Evolutionary conservation across 2,329 filamentous ascomycete genomes (phyloP).

Genomic region (Fusarium mexicanum): DNA sequence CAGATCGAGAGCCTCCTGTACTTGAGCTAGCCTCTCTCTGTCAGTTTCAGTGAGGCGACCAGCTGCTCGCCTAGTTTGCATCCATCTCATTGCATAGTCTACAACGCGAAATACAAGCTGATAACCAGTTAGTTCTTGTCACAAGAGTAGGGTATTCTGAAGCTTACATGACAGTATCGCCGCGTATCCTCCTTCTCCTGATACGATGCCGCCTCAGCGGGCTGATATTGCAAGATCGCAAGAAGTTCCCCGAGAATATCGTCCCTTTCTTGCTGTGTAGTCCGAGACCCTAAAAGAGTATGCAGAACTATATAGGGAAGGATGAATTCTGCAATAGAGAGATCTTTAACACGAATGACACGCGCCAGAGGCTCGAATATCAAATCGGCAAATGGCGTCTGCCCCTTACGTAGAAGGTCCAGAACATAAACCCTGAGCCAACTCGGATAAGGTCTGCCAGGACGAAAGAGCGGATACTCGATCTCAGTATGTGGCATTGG

Average conservation of each 20-base stretch:
- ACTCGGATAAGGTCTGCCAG: slow-evolving; percentile 73
- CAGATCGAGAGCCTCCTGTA: slow-evolving; percentile 62
- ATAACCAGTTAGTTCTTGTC: slow-evolving; percentile 25
- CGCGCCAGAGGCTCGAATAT: slow-evolving; percentile 85
- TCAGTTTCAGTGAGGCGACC: slow-evolving; percentile 49
- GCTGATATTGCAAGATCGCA: slow-evolving; percentile 73
- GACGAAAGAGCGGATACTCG: slow-evolving; percentile 81
- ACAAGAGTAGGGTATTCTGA: background rate
- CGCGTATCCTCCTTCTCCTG: slow-evolving; percentile 79
- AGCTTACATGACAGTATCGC: slow-evolving; percentile 82
- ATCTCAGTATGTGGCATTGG: slow-evolving; percentile 65
- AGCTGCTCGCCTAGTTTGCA: slow-evolving; percentile 72
- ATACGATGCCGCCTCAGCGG: slow-evolving; percentile 61
- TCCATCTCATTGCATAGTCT: slow-evolving; percentile 91
- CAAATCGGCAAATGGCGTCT: slow-evolving; percentile 76
- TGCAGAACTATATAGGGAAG: slow-evolving; percentile 89
- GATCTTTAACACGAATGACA: slow-evolving; percentile 85
- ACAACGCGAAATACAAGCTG: slow-evolving; percentile 89
- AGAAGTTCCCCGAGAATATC: slow-evolving; percentile 79
- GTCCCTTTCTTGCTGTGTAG: slow-evolving; percentile 67
- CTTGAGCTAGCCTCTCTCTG: slow-evolving; percentile 60
- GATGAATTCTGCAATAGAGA: slow-evolving; percentile 86
- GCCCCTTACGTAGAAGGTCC: slow-evolving; percentile 82
- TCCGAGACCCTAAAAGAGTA: slow-evolving; percentile 76
- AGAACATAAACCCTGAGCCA: slow-evolving; percentile 87